Percentiles rank a stretch among this genome's conserved stretches.
These are phyloP conservation scores for Knufia fluminis DNA, from an alignment of 2,329 filamentous ascomycete species.

Conservation along the genomic window DNA sequence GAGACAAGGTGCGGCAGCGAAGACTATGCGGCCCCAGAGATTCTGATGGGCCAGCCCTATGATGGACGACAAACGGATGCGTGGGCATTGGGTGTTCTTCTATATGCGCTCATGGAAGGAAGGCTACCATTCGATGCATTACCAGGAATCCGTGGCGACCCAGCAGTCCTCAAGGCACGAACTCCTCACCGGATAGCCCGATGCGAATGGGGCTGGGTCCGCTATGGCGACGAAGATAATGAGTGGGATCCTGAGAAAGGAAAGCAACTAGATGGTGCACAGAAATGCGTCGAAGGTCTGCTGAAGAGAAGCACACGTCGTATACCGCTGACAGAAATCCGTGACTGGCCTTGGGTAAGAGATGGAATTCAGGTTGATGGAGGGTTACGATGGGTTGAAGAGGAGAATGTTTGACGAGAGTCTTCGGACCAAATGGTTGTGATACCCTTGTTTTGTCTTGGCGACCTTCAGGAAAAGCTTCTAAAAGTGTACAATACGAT, in stretches of 20 bases:
- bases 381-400: constrained; percentile 40
- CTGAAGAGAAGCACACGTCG: constrained; percentile 73
- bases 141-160: constrained; percentile 64
- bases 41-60: constrained; percentile 90
- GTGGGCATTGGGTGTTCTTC: constrained; percentile 86
- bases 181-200: constrained; percentile 91
- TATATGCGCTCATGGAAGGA: constrained; percentile 91
- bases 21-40: constrained; percentile 93
- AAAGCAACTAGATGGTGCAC: constrained; percentile 62
- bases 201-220: constrained; percentile 91
- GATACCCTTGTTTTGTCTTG: constrained; percentile 7
- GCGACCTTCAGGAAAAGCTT: background rate
- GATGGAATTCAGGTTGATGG: constrained; percentile 61
- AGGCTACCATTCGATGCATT: constrained; percentile 85
- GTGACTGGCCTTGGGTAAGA: constrained; percentile 64
- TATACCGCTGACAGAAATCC: constrained; percentile 66
- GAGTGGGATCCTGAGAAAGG: constrained; percentile 69
- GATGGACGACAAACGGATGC: constrained; percentile 86
- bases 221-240: constrained; percentile 72
- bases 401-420: constrained; percentile 1
- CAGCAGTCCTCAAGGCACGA: constrained; percentile 64
- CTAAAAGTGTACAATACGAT: background rate
- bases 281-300: constrained; percentile 71
- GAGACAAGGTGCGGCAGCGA: constrained; percentile 91
- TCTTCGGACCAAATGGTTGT: background rate